Evolutionary conservation across 192 early-diverging fungal genomes (phyloP).

Genomic region (Gigaspora rosea): DNA sequence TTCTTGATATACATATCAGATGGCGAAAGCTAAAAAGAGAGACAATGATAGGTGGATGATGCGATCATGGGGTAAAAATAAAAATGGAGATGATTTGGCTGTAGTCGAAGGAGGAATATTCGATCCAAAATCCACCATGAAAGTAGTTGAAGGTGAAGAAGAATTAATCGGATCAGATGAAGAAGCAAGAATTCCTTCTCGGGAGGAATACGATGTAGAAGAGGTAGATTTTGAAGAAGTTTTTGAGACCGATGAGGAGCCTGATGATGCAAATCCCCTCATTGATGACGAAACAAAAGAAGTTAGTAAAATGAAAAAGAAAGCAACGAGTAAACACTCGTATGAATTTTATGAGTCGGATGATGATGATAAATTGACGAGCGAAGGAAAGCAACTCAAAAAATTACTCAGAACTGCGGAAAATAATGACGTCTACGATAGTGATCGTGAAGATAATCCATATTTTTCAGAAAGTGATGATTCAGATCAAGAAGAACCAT

Average conservation of each 20-base stretch:
- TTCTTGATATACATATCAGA: constrained; percentile 33
- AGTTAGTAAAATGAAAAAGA: neutral
- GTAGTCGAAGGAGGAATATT: constrained; percentile 10
- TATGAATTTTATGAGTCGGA: constrained; percentile 39
- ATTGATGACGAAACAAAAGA: constrained; percentile 44
- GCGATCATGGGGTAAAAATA: constrained; percentile 43
- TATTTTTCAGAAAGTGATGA: constrained; percentile 44
- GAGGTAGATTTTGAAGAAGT: constrained; percentile 78
- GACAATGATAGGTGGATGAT: constrained; percentile 56
- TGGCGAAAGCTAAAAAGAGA: constrained; percentile 42
- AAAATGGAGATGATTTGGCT: constrained; percentile 31
- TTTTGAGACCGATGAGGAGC: constrained; percentile 83
- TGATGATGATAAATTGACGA: constrained; percentile 39
- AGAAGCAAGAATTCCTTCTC: constrained; percentile 32
- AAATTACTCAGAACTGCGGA: constrained; percentile 67
- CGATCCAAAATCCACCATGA: constrained; percentile 17
- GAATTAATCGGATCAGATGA: constrained; percentile 47
- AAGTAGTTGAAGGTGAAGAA: constrained; percentile 18
- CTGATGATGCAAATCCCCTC: constrained; percentile 49
- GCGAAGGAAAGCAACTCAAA: constrained; percentile 54
- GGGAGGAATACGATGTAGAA: constrained; percentile 32
- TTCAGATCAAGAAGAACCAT: constrained; percentile 19
- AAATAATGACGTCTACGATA: constrained; percentile 64
- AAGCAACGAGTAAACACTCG: constrained; percentile 36
- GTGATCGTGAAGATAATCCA: constrained; percentile 58